Evolutionary conservation across 2,329 filamentous ascomycete species (phyloP).

Genomic region (Alternaria brassicae): DNA sequence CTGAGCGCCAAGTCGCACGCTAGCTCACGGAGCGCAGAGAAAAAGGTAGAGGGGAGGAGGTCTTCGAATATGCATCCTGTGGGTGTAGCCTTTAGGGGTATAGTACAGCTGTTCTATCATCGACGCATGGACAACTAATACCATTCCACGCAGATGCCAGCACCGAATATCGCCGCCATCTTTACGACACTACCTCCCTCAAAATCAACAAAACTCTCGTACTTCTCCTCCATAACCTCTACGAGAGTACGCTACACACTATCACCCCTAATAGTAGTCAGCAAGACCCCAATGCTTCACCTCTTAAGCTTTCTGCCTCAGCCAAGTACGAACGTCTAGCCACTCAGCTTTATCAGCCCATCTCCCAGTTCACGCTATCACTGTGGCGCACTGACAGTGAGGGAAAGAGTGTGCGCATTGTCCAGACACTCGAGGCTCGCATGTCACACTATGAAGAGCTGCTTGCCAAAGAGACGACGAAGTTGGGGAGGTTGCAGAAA

Average conservation of each 20-base stretch:
- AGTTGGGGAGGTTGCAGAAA: constrained; percentile 29
- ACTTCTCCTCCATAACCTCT: constrained; percentile 15
- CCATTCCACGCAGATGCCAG: constrained; percentile 30
- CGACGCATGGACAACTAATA: constrained; percentile 11
- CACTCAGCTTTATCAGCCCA: constrained; percentile 26
- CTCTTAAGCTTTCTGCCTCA: constrained; percentile 25
- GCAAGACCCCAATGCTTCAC: background rate
- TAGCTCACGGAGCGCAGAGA: constrained; percentile 18
- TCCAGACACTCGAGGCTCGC: constrained; percentile 24
- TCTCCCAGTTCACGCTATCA: constrained; percentile 27
- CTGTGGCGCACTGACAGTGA: constrained; percentile 14
- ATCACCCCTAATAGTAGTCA: constrained; percentile 11
- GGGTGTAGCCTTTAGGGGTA: constrained; percentile 39
- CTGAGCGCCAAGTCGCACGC: constrained; percentile 9
- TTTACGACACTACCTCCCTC: constrained; percentile 26
- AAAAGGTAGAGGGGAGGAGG: constrained; percentile 11
- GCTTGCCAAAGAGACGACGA: constrained; percentile 26
- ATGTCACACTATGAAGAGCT: constrained; percentile 31
- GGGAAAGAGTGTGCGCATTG: constrained; percentile 16
- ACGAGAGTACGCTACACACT: constrained; percentile 23
- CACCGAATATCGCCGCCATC: constrained; percentile 33
- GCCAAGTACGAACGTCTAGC: constrained; percentile 28
- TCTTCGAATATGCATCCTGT: constrained; percentile 31
- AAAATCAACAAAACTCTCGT: constrained; percentile 33
- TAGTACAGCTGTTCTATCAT: background rate